These are phyloP conservation scores for Monosporozyma servazzii DNA, from an alignment of 805 yeast species.

Conservation along the genomic window DNA sequence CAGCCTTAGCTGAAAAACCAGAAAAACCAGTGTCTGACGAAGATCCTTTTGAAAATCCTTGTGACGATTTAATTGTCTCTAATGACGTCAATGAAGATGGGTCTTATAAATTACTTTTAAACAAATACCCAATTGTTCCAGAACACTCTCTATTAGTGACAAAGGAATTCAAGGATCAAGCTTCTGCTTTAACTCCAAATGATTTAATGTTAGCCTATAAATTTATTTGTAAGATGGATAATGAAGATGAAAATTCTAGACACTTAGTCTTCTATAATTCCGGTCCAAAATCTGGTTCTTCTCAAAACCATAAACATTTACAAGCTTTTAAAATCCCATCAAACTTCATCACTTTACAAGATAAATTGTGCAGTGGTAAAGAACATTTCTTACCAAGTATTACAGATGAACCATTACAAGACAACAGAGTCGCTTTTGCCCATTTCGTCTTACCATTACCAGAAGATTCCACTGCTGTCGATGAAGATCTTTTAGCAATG, in stretches of 20 bases:
- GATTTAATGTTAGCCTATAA: slow-evolving; percentile 56
- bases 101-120: slow-evolving; percentile 57
- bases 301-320: slow-evolving; percentile 86
- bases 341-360: slow-evolving; percentile 50
- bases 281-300: slow-evolving; percentile 87
- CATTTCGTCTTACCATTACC: slow-evolving; percentile 71
- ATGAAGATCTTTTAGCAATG: slow-evolving; percentile 54
- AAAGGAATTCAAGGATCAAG: slow-evolving; percentile 61
- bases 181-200: slow-evolving; percentile 56
- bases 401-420: slow-evolving; percentile 51
- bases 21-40: slow-evolving; percentile 27
- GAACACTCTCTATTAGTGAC: slow-evolving; percentile 77
- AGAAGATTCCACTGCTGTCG: slow-evolving; percentile 35
- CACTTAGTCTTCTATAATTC: slow-evolving; percentile 83
- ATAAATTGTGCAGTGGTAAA: slow-evolving; percentile 33
- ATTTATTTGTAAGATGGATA: slow-evolving; percentile 43
- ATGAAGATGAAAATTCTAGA: slow-evolving; percentile 29
- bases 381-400: slow-evolving; percentile 47
- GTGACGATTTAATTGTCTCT: slow-evolving; percentile 58
- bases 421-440: slow-evolving; percentile 60
- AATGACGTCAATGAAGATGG: slow-evolving; percentile 38
- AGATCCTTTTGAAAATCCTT: slow-evolving; percentile 78
- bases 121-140: slow-evolving; percentile 79
- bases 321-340: slow-evolving; percentile 73
- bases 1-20: slow-evolving; percentile 31